Conservation (phyloP, 2,329 filamentous ascomycete genomes). For the Aspergillus sp. region DNA sequence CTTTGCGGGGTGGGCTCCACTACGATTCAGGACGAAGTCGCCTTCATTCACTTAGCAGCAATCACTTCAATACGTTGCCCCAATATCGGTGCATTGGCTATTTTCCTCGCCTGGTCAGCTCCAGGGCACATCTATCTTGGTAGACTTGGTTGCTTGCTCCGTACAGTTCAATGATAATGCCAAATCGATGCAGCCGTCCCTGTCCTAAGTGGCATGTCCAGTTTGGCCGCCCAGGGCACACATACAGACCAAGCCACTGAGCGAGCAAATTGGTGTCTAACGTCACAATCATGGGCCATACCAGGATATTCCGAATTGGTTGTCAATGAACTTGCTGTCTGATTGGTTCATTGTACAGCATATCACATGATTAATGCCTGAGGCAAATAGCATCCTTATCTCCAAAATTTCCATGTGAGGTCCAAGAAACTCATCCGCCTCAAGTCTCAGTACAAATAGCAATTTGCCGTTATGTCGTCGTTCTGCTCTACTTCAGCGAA, state of each 20-base stretch:
- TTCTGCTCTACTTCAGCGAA: conserved; percentile 26
- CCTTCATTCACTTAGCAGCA: no score
- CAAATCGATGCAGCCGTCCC: no score
- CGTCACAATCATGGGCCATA: neutral
- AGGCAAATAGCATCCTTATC: neutral
- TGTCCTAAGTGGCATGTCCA: no score
- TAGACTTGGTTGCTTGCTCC: no score
- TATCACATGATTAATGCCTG: neutral
- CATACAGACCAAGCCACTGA: no score
- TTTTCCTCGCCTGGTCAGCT: no score
- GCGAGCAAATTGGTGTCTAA: no score
- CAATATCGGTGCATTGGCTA: no score
- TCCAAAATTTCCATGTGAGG: neutral
- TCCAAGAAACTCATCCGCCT: neutral
- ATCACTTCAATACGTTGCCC: no score
- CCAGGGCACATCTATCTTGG: no score
- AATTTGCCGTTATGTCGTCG: conserved; percentile 17
- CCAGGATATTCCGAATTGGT: neutral
- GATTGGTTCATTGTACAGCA: neutral
- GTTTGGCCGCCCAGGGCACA: no score
- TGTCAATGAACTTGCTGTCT: neutral
- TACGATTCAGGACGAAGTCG: neutral
- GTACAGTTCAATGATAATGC: no score
- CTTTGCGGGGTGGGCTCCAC: neutral
- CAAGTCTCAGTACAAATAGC: neutral